Percentiles rank a stretch among this genome's conserved stretches.
phyloP scores from a whole-genome alignment of 345 rosid genomes.

The Lumnitzera littorea region DNA sequence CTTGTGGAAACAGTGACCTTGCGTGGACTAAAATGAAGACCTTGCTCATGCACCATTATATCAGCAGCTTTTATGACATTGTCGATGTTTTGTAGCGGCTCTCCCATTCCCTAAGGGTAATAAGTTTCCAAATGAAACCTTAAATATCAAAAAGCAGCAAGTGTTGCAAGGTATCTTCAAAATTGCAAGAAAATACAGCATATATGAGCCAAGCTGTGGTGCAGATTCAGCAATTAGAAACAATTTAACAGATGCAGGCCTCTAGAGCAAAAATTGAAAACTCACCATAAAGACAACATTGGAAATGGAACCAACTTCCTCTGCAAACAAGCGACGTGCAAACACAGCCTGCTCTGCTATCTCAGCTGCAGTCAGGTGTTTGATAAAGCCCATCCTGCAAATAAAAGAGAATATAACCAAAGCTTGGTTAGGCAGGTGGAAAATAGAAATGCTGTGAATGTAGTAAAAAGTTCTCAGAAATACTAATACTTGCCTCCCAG shows the following conservation, averaged over 20 bases:
- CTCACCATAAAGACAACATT: constrained; percentile 93
- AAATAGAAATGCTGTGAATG: background rate
- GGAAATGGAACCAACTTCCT: constrained; percentile 64
- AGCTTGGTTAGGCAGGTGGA: background rate
- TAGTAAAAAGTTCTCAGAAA: background rate
- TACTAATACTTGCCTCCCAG: constrained; percentile 53
- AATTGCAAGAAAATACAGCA: no score
- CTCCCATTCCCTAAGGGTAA: constrained; percentile 83
- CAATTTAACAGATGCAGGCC: background rate
- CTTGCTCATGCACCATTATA: constrained; percentile 80
- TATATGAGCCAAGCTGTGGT: background rate
- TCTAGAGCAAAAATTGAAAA: background rate
- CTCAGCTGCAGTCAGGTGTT: constrained; percentile 83
- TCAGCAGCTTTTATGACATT: constrained; percentile 77
- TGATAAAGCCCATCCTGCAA: constrained; percentile 82
- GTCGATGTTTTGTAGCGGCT: constrained; percentile 82
- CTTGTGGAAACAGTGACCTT: constrained; percentile 93
- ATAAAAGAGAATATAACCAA: constrained; percentile 1
- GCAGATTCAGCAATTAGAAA: background rate
- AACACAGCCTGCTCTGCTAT: constrained; percentile 84
- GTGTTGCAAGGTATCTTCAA: no score
- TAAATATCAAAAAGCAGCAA: constrained; percentile 1
- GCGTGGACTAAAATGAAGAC: constrained; percentile 92
- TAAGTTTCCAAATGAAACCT: background rate
- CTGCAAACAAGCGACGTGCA: constrained; percentile 52